A percentile compares a stretch with the other conserved stretches of the same genome.
phyloP scores from a whole-genome alignment of 306 rosid genomes.

The Crotalaria pallida region DNA sequence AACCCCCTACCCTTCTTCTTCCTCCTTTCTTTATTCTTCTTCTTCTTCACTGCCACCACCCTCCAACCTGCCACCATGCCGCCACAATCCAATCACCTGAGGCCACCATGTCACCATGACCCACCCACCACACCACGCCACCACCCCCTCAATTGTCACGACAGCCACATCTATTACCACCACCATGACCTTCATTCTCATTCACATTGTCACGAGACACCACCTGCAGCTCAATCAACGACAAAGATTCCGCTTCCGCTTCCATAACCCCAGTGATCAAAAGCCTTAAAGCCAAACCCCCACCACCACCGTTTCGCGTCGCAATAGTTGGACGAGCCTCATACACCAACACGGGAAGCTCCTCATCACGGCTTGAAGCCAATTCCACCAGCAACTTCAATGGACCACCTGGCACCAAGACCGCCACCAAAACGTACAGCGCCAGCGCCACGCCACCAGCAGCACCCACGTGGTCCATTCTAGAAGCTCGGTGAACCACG shows the following conservation, averaged over 20 bases:
- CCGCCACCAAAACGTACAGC: conserved; percentile 78
- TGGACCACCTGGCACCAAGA: conserved; percentile 91
- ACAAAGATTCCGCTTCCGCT: conserved; percentile 18
- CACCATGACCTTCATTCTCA: not conserved
- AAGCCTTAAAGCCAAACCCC: conserved; percentile 41
- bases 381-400: conserved; percentile 80
- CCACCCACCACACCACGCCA: too few species aligned
- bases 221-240: conserved; percentile 74
- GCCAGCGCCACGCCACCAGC: conserved; percentile 82
- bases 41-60: too few species aligned
- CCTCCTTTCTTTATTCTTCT: too few species aligned
- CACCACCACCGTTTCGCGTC: conserved; percentile 24
- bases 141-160: conserved; percentile 20
- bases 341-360: conserved; percentile 81
- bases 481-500: conserved; percentile 82
- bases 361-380: conserved; percentile 81
- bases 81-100: too few species aligned
- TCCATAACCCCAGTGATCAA: conserved; percentile 60
- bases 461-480: conserved; percentile 95
- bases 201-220: conserved; percentile 23
- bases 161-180: conserved; percentile 2
- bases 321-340: conserved; percentile 82
- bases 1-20: too few species aligned
- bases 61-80: too few species aligned
- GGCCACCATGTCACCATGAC: too few species aligned